phyloP scores from a whole-genome alignment of 192 early-diverging fungal species.

The Linnemannia zychae region DNA sequence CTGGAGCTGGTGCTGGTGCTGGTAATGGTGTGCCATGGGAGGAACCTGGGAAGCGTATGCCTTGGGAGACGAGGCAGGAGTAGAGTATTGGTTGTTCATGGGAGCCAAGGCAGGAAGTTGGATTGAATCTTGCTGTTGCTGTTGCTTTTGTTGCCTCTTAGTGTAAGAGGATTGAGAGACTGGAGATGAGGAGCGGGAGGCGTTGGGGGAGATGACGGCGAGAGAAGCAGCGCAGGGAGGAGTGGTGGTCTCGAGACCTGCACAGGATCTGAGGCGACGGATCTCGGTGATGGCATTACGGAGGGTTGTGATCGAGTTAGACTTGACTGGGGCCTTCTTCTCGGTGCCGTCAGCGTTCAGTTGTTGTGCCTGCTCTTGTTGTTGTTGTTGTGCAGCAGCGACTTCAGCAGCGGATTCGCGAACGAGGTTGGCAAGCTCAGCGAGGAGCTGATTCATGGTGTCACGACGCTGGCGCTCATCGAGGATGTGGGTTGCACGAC shows the following conservation, averaged over 20 bases:
- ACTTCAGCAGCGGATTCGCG: slow-evolving; percentile 43
- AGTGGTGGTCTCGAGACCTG: slow-evolving; percentile 45
- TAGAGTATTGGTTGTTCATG: slow-evolving; percentile 21
- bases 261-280: slow-evolving; percentile 47
- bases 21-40: not conserved
- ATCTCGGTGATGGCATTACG: slow-evolving; percentile 54
- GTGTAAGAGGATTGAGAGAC: not conserved
- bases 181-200: slow-evolving; percentile 39
- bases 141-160: slow-evolving; percentile 2
- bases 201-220: slow-evolving; percentile 13
- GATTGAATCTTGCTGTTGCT: slow-evolving; percentile 10
- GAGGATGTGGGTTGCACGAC: slow-evolving; percentile 52
- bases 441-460: slow-evolving; percentile 55
- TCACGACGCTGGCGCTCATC: slow-evolving; percentile 56
- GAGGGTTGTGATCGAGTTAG: slow-evolving; percentile 55
- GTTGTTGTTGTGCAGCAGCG: slow-evolving; percentile 22
- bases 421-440: slow-evolving; percentile 50
- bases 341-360: slow-evolving; percentile 34
- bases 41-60: slow-evolving; percentile 17
- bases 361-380: slow-evolving; percentile 13
- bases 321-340: slow-evolving; percentile 52
- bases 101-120: slow-evolving; percentile 23
- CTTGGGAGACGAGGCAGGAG: slow-evolving; percentile 28
- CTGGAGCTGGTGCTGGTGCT: slow-evolving; percentile 52
- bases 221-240: slow-evolving; percentile 43